These are phyloP conservation scores for Adansonia madagascariensis DNA, from an alignment of 441 rosid species.

Conservation along the genomic window DNA sequence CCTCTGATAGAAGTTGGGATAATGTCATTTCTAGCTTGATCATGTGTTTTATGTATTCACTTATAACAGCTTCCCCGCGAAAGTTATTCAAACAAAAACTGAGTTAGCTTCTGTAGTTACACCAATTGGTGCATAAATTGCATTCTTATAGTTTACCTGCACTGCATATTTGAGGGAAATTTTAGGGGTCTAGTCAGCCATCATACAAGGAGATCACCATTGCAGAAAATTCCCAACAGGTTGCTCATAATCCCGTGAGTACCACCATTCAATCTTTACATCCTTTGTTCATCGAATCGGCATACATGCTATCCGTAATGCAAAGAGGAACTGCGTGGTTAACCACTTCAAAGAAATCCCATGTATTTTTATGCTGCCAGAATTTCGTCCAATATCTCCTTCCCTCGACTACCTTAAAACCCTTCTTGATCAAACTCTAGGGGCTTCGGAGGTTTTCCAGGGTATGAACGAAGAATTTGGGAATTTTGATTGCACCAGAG, in stretches of 20 bases:
- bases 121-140: background rate
- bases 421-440: too few species aligned
- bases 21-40: constrained; percentile 35
- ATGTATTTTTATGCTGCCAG: constrained; percentile 41
- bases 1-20: constrained; percentile 47
- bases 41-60: constrained; percentile 41
- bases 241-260: too few species aligned
- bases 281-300: constrained; percentile 53
- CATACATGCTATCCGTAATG: constrained; percentile 47
- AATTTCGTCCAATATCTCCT: constrained; percentile 35
- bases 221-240: too few species aligned
- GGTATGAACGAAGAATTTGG: constrained; percentile 44
- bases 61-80: constrained; percentile 41
- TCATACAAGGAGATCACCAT: too few species aligned
- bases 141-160: constrained; percentile 20
- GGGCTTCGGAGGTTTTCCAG: constrained; percentile 26
- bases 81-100: background rate
- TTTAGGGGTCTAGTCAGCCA: too few species aligned
- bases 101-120: background rate
- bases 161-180: too few species aligned
- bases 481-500: constrained; percentile 38
- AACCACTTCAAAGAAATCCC: constrained; percentile 64
- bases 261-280: constrained; percentile 45
- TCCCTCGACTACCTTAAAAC: constrained; percentile 21
- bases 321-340: constrained; percentile 51